phyloP scores from a whole-genome alignment of 345 rosid species.

The Pelargonium nanum region DNA sequence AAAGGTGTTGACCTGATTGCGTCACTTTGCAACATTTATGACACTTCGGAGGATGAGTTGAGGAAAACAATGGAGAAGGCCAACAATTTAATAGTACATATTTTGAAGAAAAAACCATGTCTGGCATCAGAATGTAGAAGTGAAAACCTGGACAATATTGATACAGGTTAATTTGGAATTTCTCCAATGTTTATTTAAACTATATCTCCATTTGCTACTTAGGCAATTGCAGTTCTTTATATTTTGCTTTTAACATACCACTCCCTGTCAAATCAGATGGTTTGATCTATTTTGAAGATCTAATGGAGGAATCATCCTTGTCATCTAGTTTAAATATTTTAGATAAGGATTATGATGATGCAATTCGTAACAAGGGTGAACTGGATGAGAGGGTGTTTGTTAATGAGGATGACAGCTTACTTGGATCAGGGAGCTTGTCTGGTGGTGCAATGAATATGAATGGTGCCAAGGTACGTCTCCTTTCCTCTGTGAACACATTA shows the following conservation, averaged over 20 bases:
- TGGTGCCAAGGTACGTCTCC: slow-evolving; percentile 48
- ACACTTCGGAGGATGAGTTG: slow-evolving; percentile 76
- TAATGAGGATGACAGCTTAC: slow-evolving; percentile 78
- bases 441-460: slow-evolving; percentile 46
- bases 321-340: slow-evolving; percentile 46
- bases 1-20: slow-evolving; percentile 73
- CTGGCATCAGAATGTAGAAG: slow-evolving; percentile 49
- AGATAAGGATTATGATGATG: slow-evolving; percentile 66
- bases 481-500: too few species aligned
- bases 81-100: slow-evolving; percentile 47
- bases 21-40: slow-evolving; percentile 70
- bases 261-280: slow-evolving; percentile 50
- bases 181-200: neutral
- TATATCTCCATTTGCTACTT: neutral
- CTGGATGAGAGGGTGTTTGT: slow-evolving; percentile 80
- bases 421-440: slow-evolving; percentile 59
- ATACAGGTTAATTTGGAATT: slow-evolving; percentile 34
- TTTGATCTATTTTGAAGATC: slow-evolving; percentile 69
- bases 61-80: slow-evolving; percentile 57
- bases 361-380: slow-evolving; percentile 53
- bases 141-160: slow-evolving; percentile 56
- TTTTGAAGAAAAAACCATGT: slow-evolving; percentile 52
- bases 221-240: slow-evolving; percentile 2
- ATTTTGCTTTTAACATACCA: slow-evolving; percentile 10
- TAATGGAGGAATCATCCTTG: slow-evolving; percentile 72